These are phyloP conservation scores for Pseudocercospora fuligena DNA, from an alignment of 2,329 filamentous ascomycete genomes.

Conservation along the genomic window DNA sequence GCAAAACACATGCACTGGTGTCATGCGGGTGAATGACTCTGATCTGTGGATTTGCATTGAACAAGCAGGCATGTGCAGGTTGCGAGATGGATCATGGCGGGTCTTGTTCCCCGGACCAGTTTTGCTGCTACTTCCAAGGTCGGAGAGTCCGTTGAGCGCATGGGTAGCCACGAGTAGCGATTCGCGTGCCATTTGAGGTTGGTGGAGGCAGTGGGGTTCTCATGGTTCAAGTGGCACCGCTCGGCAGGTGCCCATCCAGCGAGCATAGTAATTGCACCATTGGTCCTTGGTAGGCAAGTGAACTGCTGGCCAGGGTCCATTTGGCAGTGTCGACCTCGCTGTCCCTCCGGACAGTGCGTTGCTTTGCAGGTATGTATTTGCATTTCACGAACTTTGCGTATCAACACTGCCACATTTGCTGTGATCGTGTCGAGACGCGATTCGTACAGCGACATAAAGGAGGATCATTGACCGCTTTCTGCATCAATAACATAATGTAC, in stretches of 20 bases:
- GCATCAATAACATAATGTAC: not conserved
- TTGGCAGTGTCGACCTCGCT: not conserved
- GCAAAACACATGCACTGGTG: constrained; percentile 6
- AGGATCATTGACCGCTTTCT: not conserved
- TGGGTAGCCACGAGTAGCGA: not conserved
- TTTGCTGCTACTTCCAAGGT: constrained; percentile 1
- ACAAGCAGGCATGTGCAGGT: constrained; percentile 5
- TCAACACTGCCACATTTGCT: not conserved
- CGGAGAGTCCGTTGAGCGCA: constrained; percentile 4
- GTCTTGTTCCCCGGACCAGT: not conserved
- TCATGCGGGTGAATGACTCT: constrained; percentile 10
- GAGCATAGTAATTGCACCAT: not conserved
- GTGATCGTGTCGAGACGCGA: not conserved
- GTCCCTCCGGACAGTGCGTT: not conserved
- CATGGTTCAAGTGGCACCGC: not conserved
- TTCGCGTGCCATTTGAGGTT: not conserved
- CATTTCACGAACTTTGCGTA: not conserved
- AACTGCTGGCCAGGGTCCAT: not conserved
- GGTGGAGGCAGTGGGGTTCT: not conserved
- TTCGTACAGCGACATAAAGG: not conserved
- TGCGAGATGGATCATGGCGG: not conserved
- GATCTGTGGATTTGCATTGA: not conserved
- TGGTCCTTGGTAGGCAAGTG: not conserved
- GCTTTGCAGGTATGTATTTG: not conserved
- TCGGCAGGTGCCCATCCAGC: not conserved